These are phyloP conservation scores for Pythium periplocum DNA, from an alignment of 352 stramenopile genomes.

Conservation along the genomic window DNA sequence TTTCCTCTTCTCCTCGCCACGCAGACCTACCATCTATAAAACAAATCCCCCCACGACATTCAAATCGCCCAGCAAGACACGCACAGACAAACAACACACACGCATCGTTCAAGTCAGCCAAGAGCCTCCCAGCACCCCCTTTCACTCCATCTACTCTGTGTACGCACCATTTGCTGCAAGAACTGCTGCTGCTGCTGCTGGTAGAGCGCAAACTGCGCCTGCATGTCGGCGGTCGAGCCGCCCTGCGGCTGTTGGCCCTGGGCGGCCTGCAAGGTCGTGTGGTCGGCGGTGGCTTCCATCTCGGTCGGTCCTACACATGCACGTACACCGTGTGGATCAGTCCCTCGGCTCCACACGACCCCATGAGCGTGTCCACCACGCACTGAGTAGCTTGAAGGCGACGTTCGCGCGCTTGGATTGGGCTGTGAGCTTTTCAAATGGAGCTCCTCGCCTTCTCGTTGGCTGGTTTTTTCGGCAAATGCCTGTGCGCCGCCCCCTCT, in stretches of 20 bases:
- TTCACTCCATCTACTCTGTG: neutral
- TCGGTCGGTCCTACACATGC: neutral
- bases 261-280: slow-evolving; percentile 13
- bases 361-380: neutral
- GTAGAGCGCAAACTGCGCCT: slow-evolving; percentile 65
- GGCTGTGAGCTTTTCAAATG: slow-evolving; percentile 20
- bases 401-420: slow-evolving; percentile 19
- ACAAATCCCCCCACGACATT: too few relatives aligned
- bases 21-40: too few relatives aligned
- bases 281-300: slow-evolving; percentile 13
- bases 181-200: slow-evolving; percentile 76
- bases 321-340: neutral
- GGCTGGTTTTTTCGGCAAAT: slow-evolving; percentile 48
- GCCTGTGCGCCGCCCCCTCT: slow-evolving; percentile 18
- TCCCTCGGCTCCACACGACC: neutral
- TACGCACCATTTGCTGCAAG: slow-evolving; percentile 69
- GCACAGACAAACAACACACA: neutral
- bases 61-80: neutral
- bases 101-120: neutral
- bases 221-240: slow-evolving; percentile 19
- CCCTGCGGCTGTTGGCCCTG: slow-evolving; percentile 11
- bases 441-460: slow-evolving; percentile 14
- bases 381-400: neutral
- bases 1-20: neutral
- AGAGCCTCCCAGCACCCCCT: neutral